These are phyloP conservation scores for Suillus occidentalis DNA, from an alignment of 768 basidiomycete genomes.

Conservation along the genomic window DNA sequence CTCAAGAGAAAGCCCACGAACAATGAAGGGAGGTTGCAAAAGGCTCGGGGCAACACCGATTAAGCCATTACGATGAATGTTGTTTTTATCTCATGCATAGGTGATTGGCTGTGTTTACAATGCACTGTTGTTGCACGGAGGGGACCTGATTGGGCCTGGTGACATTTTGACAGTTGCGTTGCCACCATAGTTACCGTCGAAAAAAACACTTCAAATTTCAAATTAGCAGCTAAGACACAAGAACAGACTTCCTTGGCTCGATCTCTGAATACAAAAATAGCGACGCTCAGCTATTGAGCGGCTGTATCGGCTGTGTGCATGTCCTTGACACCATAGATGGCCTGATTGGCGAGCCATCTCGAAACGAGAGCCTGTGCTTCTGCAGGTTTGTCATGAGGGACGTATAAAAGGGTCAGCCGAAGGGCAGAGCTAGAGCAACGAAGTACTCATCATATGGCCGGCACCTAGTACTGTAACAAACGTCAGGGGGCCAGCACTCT, in stretches of 20 bases:
- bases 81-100: neutral
- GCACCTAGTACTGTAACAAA: conserved; percentile 65
- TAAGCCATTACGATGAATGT: neutral
- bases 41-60: neutral
- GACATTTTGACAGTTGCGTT: neutral
- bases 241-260: neutral
- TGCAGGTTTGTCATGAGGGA: conserved; percentile 68
- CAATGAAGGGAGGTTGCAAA: neutral
- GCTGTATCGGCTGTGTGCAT: neutral
- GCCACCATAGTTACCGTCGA: neutral
- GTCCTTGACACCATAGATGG: conserved; percentile 32
- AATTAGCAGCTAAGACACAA: neutral
- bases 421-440: neutral
- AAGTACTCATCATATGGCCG: conserved; percentile 67
- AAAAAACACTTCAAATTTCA: conserved; percentile 3
- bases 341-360: conserved; percentile 53
- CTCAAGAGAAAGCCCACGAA: neutral
- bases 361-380: conserved; percentile 64
- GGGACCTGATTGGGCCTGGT: neutral
- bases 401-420: conserved; percentile 38
- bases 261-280: neutral
- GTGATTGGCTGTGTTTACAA: conserved; percentile 1
- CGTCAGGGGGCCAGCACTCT: conserved; percentile 56
- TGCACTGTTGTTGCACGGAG: neutral
- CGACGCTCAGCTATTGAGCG: neutral